phyloP scores from a whole-genome alignment of 257 asterid species.

The Prunella vulgaris region DNA sequence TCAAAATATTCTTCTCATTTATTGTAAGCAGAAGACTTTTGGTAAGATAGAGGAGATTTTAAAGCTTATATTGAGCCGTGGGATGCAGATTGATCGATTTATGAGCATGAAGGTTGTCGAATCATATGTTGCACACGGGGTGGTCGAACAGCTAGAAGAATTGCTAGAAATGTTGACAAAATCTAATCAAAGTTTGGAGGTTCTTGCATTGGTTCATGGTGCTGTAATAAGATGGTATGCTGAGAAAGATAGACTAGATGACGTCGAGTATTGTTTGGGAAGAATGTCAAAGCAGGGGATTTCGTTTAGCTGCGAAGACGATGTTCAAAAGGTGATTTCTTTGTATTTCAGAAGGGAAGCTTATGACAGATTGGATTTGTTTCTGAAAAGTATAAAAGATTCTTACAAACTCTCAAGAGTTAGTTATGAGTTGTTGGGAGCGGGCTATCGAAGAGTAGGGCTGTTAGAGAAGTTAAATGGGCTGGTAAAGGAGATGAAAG shows the following conservation, averaged over 20 bases:
- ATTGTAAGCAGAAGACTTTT: conserved; percentile 24
- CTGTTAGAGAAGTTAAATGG: conserved; percentile 23
- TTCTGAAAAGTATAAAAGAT: conserved; percentile 31
- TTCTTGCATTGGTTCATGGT: conserved; percentile 32
- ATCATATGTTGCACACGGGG: conserved; percentile 29
- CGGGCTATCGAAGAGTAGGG: conserved; percentile 46
- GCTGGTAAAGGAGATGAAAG: conserved; percentile 39
- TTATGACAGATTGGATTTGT: conserved; percentile 38
- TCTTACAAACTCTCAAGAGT: conserved; percentile 31
- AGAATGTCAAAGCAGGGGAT: conserved; percentile 33
- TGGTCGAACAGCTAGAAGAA: conserved; percentile 38
- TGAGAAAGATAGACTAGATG: conserved; percentile 38
- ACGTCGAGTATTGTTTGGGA: conserved; percentile 44
- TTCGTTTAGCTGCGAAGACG: conserved; percentile 36
- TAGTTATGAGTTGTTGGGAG: conserved; percentile 39
- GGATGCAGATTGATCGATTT: conserved; percentile 11
- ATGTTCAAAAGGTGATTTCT: conserved; percentile 46
- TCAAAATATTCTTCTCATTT: conserved; percentile 31
- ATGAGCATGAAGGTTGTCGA: conserved; percentile 19
- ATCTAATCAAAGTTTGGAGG: conserved; percentile 27
- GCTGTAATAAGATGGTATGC: conserved; percentile 33
- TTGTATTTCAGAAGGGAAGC: conserved; percentile 45
- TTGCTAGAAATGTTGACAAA: conserved; percentile 20
- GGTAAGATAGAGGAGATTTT: conserved; percentile 24
- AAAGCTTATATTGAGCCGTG: conserved; percentile 13